Evolutionary conservation across 1,139 yeast genomes (phyloP), one percentile per base, ranked within the genome.

Genomic region (Candida tropicalis): DNA sequence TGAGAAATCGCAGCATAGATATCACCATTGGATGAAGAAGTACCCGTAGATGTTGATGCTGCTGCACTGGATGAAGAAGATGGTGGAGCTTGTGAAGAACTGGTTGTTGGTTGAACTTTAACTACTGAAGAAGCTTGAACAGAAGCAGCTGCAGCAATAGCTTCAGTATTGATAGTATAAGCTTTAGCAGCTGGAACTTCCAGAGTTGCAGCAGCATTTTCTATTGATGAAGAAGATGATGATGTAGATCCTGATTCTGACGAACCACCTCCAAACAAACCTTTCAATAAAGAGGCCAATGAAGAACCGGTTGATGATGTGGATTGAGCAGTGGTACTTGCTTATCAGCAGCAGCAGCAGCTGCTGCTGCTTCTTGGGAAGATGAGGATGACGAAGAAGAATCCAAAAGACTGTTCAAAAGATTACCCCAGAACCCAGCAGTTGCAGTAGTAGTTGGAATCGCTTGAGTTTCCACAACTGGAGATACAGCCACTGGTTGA

Each of bases 1-100:
- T 53, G 46, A 29, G 45, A 33, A 41, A 81, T 67, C 15, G 68
- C 45, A 10, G 66, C 43, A 10, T 67, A 34, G 8, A 63, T 36
- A 17, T 56, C 46, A 10, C 56, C 42, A 6, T 43, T 15, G 2
- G 58, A 28, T 11, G 51, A 25, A 2, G 52, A 24, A 3, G 54
- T 18, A 15, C 53, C 35, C 4, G 53, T 24, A 20, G 54, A 39
- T n/a, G 51, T 13, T 12, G 53, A 15, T 8, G 17, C 12, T 13
- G 66, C 13, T 1, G 62, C 13, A 20, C 31, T 31, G 22, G 33
- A 9, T 9, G 28, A 29, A 28, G 33, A 20, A 32, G 28, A 22
- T 8, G 50, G 36, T 10, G 47, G 33, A n/a, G 40, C 15, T 11
- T 17, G 13, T 11, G 43, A 10, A 23, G 44, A 17, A 17, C 35